Evolutionary conservation across 495 filamentous ascomycete genomes (phyloP), one percentile per base, ranked within the genome.

Genomic region (Penicillium goetzii): DNA sequence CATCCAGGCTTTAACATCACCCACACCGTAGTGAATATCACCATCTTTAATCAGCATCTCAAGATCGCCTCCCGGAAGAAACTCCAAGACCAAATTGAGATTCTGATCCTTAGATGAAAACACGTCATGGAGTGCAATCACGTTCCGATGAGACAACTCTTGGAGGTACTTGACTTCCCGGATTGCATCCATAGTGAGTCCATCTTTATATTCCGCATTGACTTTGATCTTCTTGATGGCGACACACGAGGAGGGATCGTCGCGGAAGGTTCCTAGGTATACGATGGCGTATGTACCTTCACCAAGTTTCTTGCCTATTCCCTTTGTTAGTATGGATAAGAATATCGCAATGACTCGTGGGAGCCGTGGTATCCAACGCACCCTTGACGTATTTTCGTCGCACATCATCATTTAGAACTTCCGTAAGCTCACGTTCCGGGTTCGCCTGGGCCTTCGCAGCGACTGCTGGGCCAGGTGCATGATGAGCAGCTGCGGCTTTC

Each of bases 171-270:
- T 96, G 70, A 98, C 87, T 80, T 99, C 96, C 62, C 96, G 92
- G 65, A 98, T 89, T 17, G 94, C 91, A 76, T 99, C 96, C 81
- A 93, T 91, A 15, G 91, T 86, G 67, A 99, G 85, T 59, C 96
- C 96, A 72, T 97, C 93, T 68, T 82, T 83, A 68, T 83, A 87
- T 70, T 97, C 92, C 15, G 88, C 85, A 70, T 93, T 92, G 68
- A 96, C 84, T 75, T 97, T 98, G 80, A 99, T 97, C 80, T 97
- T 98, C 72, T 99, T 99, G 74, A 99, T 97, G 59, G 96, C 96
- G 50, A 99, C 90, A 26, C 85, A 81, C 11, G 83, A 79, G 17
- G 83, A 81, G 1, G 90, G 89, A 65, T 93, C 86, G 40, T 81
- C 73, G 55, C 85, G 84, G 45, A 92, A 80, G 74, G 92, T 90